Conservation (phyloP, 1,284 basidiomycete species). For the Boletellus deceptivus region DNA sequence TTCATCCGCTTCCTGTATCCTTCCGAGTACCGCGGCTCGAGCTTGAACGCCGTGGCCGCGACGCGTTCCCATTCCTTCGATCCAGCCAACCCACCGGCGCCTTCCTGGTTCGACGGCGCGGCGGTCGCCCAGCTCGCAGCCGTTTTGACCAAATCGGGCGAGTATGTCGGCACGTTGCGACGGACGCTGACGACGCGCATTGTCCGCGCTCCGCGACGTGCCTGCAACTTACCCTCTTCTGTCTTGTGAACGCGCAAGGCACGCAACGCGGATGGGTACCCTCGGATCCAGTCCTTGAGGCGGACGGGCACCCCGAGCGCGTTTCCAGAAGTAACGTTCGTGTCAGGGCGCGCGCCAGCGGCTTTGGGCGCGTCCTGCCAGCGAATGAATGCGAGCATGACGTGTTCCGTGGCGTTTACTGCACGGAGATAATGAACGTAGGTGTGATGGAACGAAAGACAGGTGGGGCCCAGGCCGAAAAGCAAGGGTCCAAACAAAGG, state of each 20-base stretch:
- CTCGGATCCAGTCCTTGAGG: conserved; percentile 83
- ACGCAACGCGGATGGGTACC: conserved; percentile 72
- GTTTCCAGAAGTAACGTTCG: conserved; percentile 41
- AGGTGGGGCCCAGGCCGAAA: conserved; percentile 71
- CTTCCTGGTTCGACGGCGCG: conserved; percentile 27
- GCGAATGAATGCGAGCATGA: conserved; percentile 82
- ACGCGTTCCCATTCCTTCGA: conserved; percentile 76
- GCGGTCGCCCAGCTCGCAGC: conserved; percentile 68
- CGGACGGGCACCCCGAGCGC: conserved; percentile 69
- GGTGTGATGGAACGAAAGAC: conserved; percentile 67
- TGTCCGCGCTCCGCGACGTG: conserved; percentile 71
- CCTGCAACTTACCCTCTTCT: conserved; percentile 45
- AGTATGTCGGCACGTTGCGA: conserved; percentile 80
- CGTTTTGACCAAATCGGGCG: conserved; percentile 71
- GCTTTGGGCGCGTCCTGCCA: conserved; percentile 61
- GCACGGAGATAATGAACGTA: conserved; percentile 80
- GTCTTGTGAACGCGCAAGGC: conserved; percentile 33
- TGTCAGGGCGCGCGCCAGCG: conserved; percentile 24
- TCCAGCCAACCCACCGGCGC: conserved; percentile 44
- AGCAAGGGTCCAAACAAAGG: conserved; percentile 84
- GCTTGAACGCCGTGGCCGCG: conserved; percentile 53
- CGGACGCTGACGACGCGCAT: conserved; percentile 69
- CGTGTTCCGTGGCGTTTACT: conserved; percentile 83
- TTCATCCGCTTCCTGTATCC: conserved; percentile 71
- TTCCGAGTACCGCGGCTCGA: conserved; percentile 62